Evolutionary conservation across 2,329 filamentous ascomycete species (phyloP).

Genomic region (Gaeumannomyces sp.): DNA sequence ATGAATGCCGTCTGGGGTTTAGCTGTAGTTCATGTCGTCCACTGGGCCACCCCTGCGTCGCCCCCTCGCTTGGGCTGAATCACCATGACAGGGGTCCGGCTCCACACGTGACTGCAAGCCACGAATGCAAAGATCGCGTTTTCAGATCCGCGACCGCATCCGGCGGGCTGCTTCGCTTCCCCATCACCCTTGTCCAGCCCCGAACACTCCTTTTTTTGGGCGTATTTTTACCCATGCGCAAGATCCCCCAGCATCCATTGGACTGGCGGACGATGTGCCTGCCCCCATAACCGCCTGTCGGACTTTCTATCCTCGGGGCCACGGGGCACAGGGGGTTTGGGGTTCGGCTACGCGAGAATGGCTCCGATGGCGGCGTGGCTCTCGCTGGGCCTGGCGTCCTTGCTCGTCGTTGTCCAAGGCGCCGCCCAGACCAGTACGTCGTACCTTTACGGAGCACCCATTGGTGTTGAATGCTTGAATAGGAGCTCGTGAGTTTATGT

Average conservation of each 20-base stretch:
- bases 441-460: slow-evolving; percentile 60
- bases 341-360: slow-evolving; percentile 1
- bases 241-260: background rate
- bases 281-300: background rate
- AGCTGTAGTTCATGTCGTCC: background rate
- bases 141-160: background rate
- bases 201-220: background rate
- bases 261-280: background rate
- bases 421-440: slow-evolving; percentile 45
- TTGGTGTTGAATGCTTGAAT: slow-evolving; percentile 68
- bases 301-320: background rate
- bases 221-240: background rate
- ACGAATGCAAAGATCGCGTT: background rate
- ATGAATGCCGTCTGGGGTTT: too few relatives aligned
- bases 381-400: slow-evolving; percentile 7
- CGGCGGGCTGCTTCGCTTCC: background rate
- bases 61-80: background rate
- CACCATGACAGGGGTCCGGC: background rate
- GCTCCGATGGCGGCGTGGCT: slow-evolving; percentile 8
- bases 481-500: slow-evolving; percentile 57
- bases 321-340: too few relatives aligned
- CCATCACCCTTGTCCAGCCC: background rate
- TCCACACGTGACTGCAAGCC: background rate
- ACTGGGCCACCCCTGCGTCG: background rate
- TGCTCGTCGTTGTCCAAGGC: slow-evolving; percentile 18